A percentile compares a stretch with the other conserved stretches of the same genome.
Evolutionary conservation across 2,329 filamentous ascomycete species (phyloP).

Genomic region (Dactylellina haptotyla): DNA sequence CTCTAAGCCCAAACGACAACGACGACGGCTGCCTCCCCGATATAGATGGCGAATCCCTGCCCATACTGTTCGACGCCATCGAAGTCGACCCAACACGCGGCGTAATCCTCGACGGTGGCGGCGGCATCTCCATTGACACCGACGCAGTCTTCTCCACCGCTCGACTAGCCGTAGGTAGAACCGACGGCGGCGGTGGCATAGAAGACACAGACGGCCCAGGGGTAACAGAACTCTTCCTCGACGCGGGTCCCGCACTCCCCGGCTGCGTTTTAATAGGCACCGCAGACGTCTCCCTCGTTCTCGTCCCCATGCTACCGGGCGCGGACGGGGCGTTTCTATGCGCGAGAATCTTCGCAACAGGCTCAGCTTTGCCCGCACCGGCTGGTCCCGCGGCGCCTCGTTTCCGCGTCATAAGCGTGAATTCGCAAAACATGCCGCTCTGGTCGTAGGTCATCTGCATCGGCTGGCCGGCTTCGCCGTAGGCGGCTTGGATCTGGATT

Average conservation of each 20-base stretch:
- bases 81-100: conserved; percentile 29
- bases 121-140: conserved; percentile 34
- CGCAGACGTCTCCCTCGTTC: conserved; percentile 30
- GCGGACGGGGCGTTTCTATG: background rate
- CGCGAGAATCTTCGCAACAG: conserved; percentile 39
- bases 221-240: conserved; percentile 18
- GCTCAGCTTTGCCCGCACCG: conserved; percentile 30
- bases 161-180: conserved; percentile 4
- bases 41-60: conserved; percentile 14
- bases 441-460: conserved; percentile 66
- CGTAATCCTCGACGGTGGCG: conserved; percentile 37
- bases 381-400: conserved; percentile 47
- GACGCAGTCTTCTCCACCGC: conserved; percentile 1
- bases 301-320: conserved; percentile 1
- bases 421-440: conserved; percentile 65
- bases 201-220: conserved; percentile 17
- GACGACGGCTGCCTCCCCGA: conserved; percentile 34
- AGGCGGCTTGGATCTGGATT: conserved; percentile 64
- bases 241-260: background rate
- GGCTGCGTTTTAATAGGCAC: conserved; percentile 19
- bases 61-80: conserved; percentile 15
- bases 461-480: conserved; percentile 65
- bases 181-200: background rate
- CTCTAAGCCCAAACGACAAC: conserved; percentile 16
- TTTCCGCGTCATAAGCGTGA: conserved; percentile 66